Conservation (phyloP, 768 basidiomycete genomes). For the Aureoboletus auriporus region DNA sequence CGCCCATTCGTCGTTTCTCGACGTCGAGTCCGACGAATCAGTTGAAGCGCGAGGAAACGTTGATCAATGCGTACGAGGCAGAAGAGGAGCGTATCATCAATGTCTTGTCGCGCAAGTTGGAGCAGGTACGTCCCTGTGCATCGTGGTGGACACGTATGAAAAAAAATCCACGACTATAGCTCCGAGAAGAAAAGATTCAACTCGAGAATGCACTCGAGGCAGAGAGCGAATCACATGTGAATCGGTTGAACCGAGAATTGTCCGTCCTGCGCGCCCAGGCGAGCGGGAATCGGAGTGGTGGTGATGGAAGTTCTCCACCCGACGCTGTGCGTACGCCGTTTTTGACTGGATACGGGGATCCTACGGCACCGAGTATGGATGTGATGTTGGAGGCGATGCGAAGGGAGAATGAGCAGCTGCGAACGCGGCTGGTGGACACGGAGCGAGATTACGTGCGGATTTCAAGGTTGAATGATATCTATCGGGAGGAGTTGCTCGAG, state of each 20-base stretch:
- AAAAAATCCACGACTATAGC: slow-evolving; percentile 34
- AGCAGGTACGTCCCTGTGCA: slow-evolving; percentile 51
- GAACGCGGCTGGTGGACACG: slow-evolving; percentile 63
- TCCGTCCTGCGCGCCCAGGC: slow-evolving; percentile 59
- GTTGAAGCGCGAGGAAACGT: slow-evolving; percentile 55
- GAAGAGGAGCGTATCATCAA: slow-evolving; percentile 90
- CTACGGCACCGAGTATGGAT: slow-evolving; percentile 41
- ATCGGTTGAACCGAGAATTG: slow-evolving; percentile 67
- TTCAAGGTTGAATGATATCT: slow-evolving; percentile 73
- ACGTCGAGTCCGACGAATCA: slow-evolving; percentile 48
- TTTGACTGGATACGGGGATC: slow-evolving; percentile 19
- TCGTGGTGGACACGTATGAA: not conserved
- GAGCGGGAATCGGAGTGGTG: slow-evolving; percentile 8
- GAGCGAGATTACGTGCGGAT: slow-evolving; percentile 77
- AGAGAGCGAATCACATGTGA: slow-evolving; percentile 83
- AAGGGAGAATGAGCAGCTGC: slow-evolving; percentile 73
- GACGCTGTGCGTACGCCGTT: slow-evolving; percentile 1
- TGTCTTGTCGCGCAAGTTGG: slow-evolving; percentile 75
- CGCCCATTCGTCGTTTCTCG: slow-evolving; percentile 59
- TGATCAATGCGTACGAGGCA: slow-evolving; percentile 87
- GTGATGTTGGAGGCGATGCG: slow-evolving; percentile 73
- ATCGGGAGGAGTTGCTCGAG: slow-evolving; percentile 80
- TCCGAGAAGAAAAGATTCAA: slow-evolving; percentile 80
- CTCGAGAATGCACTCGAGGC: slow-evolving; percentile 81
- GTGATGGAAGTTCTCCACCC: not conserved